A percentile compares a stretch with the other conserved stretches of the same genome.
Evolutionary conservation across 345 rosid genomes (phyloP).

Genomic region (thale cress (Arabidopsis thaliana)): TAIR10.1 NC_003071.7:13041001-13041500

Average conservation of each 20-base stretch:
- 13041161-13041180: constrained; percentile 58
- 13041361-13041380: constrained; percentile 78
- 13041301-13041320: constrained; percentile 77
- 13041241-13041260: constrained; percentile 61
- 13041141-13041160: constrained; percentile 76
- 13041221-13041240: neutral
- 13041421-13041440: constrained; percentile 80
- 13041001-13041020: neutral
- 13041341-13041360: constrained; percentile 78
- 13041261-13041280: constrained; percentile 79
- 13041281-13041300: constrained; percentile 74
- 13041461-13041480: constrained; percentile 66
- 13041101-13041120: constrained; percentile 93
- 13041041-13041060: neutral
- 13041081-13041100: constrained; percentile 72
- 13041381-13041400: constrained; percentile 71
- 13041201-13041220: constrained; percentile 25
- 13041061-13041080: constrained; percentile 5
- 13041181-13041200: neutral
- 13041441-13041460: constrained; percentile 90
- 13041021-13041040: neutral
- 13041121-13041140: constrained; percentile 90
- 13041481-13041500: constrained; percentile 12
- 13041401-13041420: constrained; percentile 75
- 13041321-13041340: constrained; percentile 82